These are phyloP conservation scores for Cystoisospora suis DNA, from an alignment of 169 alveolate genomes.

Conservation along the genomic window DNA sequence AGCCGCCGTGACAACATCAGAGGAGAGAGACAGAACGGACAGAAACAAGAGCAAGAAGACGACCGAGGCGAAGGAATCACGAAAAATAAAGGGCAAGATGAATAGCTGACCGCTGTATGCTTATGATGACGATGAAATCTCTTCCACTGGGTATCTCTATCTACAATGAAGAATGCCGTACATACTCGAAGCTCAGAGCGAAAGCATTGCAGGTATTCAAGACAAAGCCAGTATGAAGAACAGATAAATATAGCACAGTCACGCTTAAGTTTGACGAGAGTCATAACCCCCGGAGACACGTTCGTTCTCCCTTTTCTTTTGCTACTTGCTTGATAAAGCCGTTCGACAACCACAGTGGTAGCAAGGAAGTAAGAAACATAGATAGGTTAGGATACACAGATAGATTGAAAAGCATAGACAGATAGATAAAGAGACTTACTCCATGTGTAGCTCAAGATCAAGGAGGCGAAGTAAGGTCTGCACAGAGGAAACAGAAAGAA, in stretches of 20 bases:
- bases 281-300: not conserved
- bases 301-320: not conserved
- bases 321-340: not conserved
- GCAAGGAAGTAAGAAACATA: not conserved
- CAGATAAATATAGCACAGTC: not conserved
- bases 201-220: too few relatives aligned
- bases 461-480: not conserved
- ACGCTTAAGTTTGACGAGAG: not conserved
- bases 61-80: too few relatives aligned
- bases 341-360: not conserved
- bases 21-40: too few relatives aligned
- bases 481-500: not conserved
- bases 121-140: too few relatives aligned
- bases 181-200: too few relatives aligned
- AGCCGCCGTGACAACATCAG: too few relatives aligned
- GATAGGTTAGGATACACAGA: not conserved
- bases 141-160: too few relatives aligned
- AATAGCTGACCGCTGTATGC: too few relatives aligned
- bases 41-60: too few relatives aligned
- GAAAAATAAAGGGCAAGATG: too few relatives aligned
- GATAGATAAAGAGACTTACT: not conserved
- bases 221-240: too few relatives aligned
- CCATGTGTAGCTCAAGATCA: not conserved
- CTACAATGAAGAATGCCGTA: too few relatives aligned
- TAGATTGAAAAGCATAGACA: not conserved